Conservation (phyloP, 2,329 filamentous ascomycete species). For the Monosporascus sp. region DNA sequence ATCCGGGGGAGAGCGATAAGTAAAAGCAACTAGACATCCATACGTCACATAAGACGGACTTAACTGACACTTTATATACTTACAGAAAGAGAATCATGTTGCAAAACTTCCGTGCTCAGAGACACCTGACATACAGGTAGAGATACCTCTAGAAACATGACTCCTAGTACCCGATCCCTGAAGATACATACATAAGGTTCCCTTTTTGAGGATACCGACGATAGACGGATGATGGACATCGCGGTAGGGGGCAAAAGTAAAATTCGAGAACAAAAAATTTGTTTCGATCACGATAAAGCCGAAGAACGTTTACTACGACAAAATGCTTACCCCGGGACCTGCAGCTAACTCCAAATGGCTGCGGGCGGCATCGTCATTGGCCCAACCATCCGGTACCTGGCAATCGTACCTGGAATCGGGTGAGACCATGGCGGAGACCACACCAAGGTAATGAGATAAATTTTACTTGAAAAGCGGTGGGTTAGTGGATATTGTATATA, state of each 20-base stretch:
- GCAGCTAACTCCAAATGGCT: constrained; percentile 21
- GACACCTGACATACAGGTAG: background rate
- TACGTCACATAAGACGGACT: background rate
- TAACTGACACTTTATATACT: background rate
- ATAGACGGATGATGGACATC: background rate
- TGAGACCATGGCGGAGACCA: background rate
- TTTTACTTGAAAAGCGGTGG: no score
- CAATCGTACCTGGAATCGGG: constrained; percentile 7
- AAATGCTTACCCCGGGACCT: background rate
- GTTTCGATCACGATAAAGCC: background rate
- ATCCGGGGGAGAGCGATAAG: background rate
- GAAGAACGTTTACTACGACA: background rate
- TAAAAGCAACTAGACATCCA: background rate
- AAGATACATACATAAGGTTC: background rate
- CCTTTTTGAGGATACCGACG: background rate
- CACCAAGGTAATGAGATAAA: no score
- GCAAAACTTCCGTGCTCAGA: background rate
- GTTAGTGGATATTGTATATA: no score
- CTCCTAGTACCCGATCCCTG: background rate
- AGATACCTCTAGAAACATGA: background rate
- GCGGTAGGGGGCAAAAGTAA: background rate
- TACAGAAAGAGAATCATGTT: background rate
- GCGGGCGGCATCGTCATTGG: constrained; percentile 22
- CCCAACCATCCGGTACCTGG: constrained; percentile 25
- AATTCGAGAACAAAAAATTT: background rate